A percentile compares a stretch with the other conserved stretches of the same genome.
Conservation (phyloP, 129 eudicot species). For the Artemisia tridentata region DNA sequence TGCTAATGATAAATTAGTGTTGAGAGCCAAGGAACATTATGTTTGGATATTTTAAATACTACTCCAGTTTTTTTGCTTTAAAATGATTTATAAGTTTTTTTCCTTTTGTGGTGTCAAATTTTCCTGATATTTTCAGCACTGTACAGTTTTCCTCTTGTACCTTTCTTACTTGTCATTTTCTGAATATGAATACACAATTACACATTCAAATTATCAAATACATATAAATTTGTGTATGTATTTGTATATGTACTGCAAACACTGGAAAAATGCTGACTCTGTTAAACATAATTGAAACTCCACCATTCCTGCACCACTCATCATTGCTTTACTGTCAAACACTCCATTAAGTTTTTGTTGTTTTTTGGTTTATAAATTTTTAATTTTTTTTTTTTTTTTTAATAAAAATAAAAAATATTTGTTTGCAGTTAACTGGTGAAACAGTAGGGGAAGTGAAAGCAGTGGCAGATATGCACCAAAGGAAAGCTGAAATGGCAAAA, state of each 20-base stretch:
- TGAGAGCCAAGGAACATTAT: conserved; percentile 3
- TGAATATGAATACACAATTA: conserved; percentile 19
- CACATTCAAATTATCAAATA: neutral
- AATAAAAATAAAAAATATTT: neutral
- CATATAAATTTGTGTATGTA: conserved; percentile 20
- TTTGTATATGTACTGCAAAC: conserved; percentile 27
- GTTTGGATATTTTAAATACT: conserved; percentile 8
- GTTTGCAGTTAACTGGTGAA: conserved; percentile 91
- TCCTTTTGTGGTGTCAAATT: conserved; percentile 45
- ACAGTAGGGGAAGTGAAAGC: conserved; percentile 99
- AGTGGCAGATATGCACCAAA: conserved; percentile 99
- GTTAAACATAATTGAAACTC: conserved; percentile 36
- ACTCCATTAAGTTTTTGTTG: conserved; percentile 22
- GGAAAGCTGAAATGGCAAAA: conserved; percentile 99
- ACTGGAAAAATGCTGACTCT: conserved; percentile 32
- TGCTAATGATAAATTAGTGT: conserved; percentile 5
- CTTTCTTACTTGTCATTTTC: conserved; percentile 65
- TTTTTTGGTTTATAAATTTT: neutral
- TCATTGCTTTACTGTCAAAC: conserved; percentile 69
- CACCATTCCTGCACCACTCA: conserved; percentile 52
- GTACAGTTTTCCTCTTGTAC: conserved; percentile 42
- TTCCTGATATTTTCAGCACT: conserved; percentile 33
- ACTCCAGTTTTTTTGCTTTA: conserved; percentile 18
- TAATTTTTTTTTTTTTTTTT: conserved; percentile 16
- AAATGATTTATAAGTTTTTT: conserved; percentile 36